phyloP scores from a whole-genome alignment of 371 early-diverging fungal genomes.

The Polyrhizophydium stewartii region DNA sequence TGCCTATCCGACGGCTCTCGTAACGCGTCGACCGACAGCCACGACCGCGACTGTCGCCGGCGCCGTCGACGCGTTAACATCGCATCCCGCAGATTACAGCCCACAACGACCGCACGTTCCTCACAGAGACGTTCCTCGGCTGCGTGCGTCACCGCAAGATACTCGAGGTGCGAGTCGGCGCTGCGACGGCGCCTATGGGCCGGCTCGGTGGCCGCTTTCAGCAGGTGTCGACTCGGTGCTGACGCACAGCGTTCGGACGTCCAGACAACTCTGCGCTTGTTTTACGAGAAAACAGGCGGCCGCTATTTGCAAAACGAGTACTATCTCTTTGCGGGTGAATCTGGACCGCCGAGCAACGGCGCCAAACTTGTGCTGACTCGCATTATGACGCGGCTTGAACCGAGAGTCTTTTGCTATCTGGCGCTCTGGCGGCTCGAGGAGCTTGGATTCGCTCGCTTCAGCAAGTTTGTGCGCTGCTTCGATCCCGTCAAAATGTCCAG shows the following conservation, averaged over 20 bases:
- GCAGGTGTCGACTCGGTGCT: not conserved
- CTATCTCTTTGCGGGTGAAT: conserved; percentile 29
- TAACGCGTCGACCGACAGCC: too few relatives aligned
- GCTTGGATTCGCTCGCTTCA: conserved; percentile 22
- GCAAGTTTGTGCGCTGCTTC: conserved; percentile 20
- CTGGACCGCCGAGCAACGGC: not conserved
- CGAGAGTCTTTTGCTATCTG: conserved; percentile 34
- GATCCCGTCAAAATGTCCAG: conserved; percentile 28
- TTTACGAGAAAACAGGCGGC: conserved; percentile 24
- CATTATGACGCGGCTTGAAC: not conserved
- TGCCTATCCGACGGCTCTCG: too few relatives aligned
- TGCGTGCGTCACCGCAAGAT: conserved; percentile 24
- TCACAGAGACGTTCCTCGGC: conserved; percentile 32
- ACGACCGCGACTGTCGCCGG: too few relatives aligned
- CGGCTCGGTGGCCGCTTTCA: not conserved
- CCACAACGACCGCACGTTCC: conserved; percentile 19
- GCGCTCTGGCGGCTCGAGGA: conserved; percentile 33
- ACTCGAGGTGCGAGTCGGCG: conserved; percentile 27
- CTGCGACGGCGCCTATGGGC: too few relatives aligned
- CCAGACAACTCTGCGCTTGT: conserved; percentile 23
- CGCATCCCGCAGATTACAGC: conserved; percentile 14
- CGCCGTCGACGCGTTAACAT: too few relatives aligned
- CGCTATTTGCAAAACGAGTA: conserved; percentile 27
- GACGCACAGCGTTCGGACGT: not conserved
- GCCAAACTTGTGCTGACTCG: too few relatives aligned